Evolutionary conservation across 306 rosid genomes (phyloP).

Genomic region (Sindora glabra): DNA sequence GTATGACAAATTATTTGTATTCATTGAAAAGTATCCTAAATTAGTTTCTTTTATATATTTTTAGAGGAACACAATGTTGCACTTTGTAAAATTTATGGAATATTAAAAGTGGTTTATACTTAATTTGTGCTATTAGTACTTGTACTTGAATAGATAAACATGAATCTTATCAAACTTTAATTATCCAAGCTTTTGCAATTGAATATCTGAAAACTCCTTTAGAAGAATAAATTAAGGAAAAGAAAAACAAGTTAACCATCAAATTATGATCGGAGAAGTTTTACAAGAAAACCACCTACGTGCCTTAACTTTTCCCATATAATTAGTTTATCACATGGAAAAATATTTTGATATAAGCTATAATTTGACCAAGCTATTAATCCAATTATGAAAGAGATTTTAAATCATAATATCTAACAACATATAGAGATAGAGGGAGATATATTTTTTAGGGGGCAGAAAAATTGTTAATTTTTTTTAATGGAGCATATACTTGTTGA

Average conservation of each 20-base stretch:
- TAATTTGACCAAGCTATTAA: constrained; percentile 14
- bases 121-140: not conserved
- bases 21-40: not conserved
- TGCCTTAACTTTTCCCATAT: constrained; percentile 95
- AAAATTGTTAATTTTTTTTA: too few species aligned
- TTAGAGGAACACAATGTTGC: constrained; percentile 90
- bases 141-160: constrained; percentile 11
- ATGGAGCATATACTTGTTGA: too few species aligned
- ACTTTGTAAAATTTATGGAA: constrained; percentile 76
- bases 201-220: constrained; percentile 91
- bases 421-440: constrained; percentile 39
- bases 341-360: constrained; percentile 79
- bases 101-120: constrained; percentile 63
- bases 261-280: constrained; percentile 94
- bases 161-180: constrained; percentile 23
- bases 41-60: constrained; percentile 19
- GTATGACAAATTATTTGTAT: constrained; percentile 8
- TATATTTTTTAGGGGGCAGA: too few species aligned
- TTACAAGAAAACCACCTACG: constrained; percentile 75
- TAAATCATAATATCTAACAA: constrained; percentile 1
- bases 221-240: constrained; percentile 89
- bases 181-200: constrained; percentile 72
- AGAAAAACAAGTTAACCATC: constrained; percentile 67
- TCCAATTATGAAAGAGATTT: not conserved
- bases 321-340: constrained; percentile 87